Conservation (phyloP, 2,329 filamentous ascomycete species). For the Arthrobotrys musiformis region DNA sequence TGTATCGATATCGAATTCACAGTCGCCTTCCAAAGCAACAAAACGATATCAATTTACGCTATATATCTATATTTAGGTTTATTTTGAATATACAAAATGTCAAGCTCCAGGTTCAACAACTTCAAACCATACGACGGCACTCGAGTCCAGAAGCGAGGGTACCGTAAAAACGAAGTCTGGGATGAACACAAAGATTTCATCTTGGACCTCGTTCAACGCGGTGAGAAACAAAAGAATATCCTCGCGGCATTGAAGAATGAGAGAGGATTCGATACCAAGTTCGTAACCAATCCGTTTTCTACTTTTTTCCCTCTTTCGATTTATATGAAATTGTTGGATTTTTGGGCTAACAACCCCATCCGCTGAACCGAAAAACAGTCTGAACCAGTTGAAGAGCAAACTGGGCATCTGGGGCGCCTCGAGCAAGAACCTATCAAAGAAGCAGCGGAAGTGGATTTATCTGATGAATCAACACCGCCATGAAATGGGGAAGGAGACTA, state of each 20-base stretch:
- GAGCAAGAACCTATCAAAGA: slow-evolving; percentile 32
- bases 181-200: slow-evolving; percentile 49
- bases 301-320: background rate
- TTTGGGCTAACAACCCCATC: slow-evolving; percentile 25
- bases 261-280: slow-evolving; percentile 40
- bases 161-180: slow-evolving; percentile 38
- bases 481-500: slow-evolving; percentile 19
- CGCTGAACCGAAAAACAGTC: background rate
- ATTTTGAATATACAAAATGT: slow-evolving; percentile 4
- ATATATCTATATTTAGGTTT: no score
- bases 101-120: slow-evolving; percentile 3
- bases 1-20: background rate
- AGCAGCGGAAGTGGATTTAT: slow-evolving; percentile 43
- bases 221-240: slow-evolving; percentile 28
- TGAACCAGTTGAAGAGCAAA: slow-evolving; percentile 44
- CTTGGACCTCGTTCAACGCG: slow-evolving; percentile 12
- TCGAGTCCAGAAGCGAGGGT: slow-evolving; percentile 28
- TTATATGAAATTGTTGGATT: slow-evolving; percentile 5
- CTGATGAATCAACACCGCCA: slow-evolving; percentile 10
- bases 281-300: background rate
- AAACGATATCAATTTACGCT: background rate
- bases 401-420: slow-evolving; percentile 40
- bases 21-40: background rate
- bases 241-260: slow-evolving; percentile 15
- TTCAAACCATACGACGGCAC: slow-evolving; percentile 47